These are phyloP conservation scores for Emericellopsis cladophorae DNA, from an alignment of 2,329 filamentous ascomycete species.

Conservation along the genomic window DNA sequence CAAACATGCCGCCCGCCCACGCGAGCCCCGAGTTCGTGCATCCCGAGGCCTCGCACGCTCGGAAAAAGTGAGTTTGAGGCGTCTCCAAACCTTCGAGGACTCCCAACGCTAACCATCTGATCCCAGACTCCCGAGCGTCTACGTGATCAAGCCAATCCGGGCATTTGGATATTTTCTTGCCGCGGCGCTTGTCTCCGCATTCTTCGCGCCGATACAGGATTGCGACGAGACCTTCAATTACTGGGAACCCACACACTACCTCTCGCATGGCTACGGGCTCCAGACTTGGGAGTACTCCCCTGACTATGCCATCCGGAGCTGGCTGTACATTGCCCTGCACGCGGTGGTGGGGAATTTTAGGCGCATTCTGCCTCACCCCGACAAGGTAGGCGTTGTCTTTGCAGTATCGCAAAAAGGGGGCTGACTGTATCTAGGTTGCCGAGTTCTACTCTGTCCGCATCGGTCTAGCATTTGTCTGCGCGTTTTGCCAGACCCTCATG, in stretches of 20 bases:
- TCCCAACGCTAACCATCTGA: too few species aligned
- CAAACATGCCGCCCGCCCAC: too few species aligned
- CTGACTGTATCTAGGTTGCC: slow-evolving; percentile 25
- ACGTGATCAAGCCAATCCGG: slow-evolving; percentile 56
- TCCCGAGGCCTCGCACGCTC: slow-evolving; percentile 34
- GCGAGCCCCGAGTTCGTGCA: slow-evolving; percentile 26
- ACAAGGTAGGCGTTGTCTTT: slow-evolving; percentile 30
- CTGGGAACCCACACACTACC: slow-evolving; percentile 94
- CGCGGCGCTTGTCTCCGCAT: slow-evolving; percentile 62
- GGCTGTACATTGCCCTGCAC: slow-evolving; percentile 79
- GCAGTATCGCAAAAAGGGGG: not conserved
- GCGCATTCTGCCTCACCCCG: slow-evolving; percentile 47
- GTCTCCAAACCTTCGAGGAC: not conserved
- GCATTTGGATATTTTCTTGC: slow-evolving; percentile 72
- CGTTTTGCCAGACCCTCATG: slow-evolving; percentile 69
- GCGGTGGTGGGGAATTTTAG: slow-evolving; percentile 57
- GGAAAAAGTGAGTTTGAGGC: slow-evolving; percentile 29
- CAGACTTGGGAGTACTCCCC: slow-evolving; percentile 99
- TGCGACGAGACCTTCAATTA: slow-evolving; percentile 99
- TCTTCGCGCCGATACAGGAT: slow-evolving; percentile 86
- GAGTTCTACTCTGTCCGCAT: slow-evolving; percentile 86
- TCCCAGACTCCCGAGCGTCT: slow-evolving; percentile 35
- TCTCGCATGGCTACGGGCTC: slow-evolving; percentile 81
- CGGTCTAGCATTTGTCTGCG: slow-evolving; percentile 61
- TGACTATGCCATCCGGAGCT: slow-evolving; percentile 87